Evolutionary conservation across 805 yeast species (phyloP), one percentile per base, ranked within the genome.

Genomic region (Yarrowia bubula): DNA sequence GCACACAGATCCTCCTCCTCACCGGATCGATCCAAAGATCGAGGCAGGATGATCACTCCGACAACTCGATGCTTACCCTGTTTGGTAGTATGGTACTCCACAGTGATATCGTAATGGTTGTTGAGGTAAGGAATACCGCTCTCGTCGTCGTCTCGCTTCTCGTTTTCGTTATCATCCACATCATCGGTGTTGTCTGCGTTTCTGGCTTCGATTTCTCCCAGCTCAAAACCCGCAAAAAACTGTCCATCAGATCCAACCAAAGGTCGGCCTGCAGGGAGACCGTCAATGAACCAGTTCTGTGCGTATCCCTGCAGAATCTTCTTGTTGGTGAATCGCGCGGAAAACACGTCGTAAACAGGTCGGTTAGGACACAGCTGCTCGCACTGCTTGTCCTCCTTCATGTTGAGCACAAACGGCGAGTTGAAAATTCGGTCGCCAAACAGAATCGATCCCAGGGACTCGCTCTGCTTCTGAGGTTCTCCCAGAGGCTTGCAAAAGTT

Each of bases 361-460:
- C 32, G 33, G 1, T 81, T 71, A 1, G 81, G 70, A 77, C 99
- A 95, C 64, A 92, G 78, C n/a, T 74, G 70, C 64, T 80, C 80
- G 79, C 99, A 95, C 5, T 81, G 75, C 71, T 82, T 82, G 68
- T 89, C 84, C 73, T 89, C 82, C 68, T 89, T 80, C 96, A 95
- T 89, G 41, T 84, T 80, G 68, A 95, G 78, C 61, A 87, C 84
- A 72, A 90, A 91, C 6, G 98, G 98, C 9, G 98, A 92, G 72
- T 90, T 87, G 80, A 89, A 92, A 68, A 95, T 92, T 74, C 99
- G 83, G 77, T 95, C 99, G 69, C 99, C 99, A 75, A 95, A 92
- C 66, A 95, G 83, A 69, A 95, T 88, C 1, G 98, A 87, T 8
- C 99, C 99, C 63, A 95, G 81, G 10, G 96, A 87, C 77, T 92